Conservation (phyloP, 495 filamentous ascomycete species). For the Trichoderma orchidacearum region DNA sequence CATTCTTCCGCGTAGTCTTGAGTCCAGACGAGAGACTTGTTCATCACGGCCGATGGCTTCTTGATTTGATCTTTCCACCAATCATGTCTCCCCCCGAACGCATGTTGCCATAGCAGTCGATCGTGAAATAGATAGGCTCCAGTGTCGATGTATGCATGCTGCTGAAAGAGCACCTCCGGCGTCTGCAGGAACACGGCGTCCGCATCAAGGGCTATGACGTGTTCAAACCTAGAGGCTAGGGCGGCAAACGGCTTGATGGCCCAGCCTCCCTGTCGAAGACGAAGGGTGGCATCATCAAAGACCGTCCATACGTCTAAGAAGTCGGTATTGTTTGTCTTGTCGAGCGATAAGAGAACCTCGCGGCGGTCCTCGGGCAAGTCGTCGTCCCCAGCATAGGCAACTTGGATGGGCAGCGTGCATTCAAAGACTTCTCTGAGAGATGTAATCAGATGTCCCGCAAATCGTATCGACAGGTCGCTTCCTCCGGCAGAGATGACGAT, state of each 20-base stretch:
- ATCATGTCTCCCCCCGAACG: slow-evolving; percentile 12
- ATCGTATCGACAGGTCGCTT: background rate
- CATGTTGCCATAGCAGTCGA: slow-evolving; percentile 15
- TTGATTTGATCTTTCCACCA: slow-evolving; percentile 13
- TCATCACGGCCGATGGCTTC: slow-evolving; percentile 9
- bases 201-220: slow-evolving; percentile 19
- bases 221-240: slow-evolving; percentile 14
- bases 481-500: slow-evolving; percentile 4
- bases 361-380: slow-evolving; percentile 5
- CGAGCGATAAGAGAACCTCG: slow-evolving; percentile 3
- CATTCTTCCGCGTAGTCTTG: slow-evolving; percentile 14
- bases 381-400: slow-evolving; percentile 10
- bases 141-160: slow-evolving; percentile 12
- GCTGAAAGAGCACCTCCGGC: slow-evolving; percentile 11
- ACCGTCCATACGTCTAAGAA: slow-evolving; percentile 5
- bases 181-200: slow-evolving; percentile 17
- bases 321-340: background rate
- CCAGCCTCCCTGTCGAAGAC: slow-evolving; percentile 7
- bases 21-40: slow-evolving; percentile 13
- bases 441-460: slow-evolving; percentile 5
- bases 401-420: slow-evolving; percentile 8
- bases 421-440: slow-evolving; percentile 7
- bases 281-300: slow-evolving; percentile 7
- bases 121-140: slow-evolving; percentile 29
- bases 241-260: slow-evolving; percentile 20